Base-by-base conservation (phyloP, 1,284 basidiomycete genomes). In the Ganoderma meredithae region DNA sequence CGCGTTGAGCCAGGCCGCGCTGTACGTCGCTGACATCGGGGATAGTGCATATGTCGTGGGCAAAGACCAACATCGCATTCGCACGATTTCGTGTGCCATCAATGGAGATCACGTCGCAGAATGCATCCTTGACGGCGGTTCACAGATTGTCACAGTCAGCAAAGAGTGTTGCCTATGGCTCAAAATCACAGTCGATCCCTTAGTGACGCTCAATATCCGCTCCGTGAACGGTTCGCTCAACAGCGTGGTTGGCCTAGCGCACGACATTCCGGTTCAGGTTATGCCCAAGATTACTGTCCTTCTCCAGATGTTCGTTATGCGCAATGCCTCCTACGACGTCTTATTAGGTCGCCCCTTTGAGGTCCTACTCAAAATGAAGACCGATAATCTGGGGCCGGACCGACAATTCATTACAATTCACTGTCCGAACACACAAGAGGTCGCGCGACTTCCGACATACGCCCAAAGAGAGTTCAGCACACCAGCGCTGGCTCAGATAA, bases 311-410 rank as follows among this genome's bases (percentile, higher is more conserved):
- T 73, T 68, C 64, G 75, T 72, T 69, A 78, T 82, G 2, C 53
- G 69, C 0, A 63, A 66, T 0, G 70, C 78, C 0, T 74, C 81
- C 0, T 82, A 82, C 66, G 70, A 76, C 22, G 72, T 80, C 2
- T 66, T 82, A 0, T 61, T 82, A 1, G 79, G 81, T 0, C 59
- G 78, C 9, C 80, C 80, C 0, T 82, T 82, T 68, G 77, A 81
- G 62, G 69, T 77, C 0, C 53, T 82, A 6, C 79, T 77, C 0
- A 52, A 75, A 9, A 77, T 74, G 31, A 39, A 66, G 7, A 52
- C 79, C 0, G 56, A 72, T 12, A 79, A 76, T 44, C 62, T 58
- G 25, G 10, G 19, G 1, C 69, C 79, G 49, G 76, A 76, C 0
- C 40, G 65, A 0, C 76, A 79, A 64, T 69, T 63, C 0, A 71